Base-by-base conservation (phyloP, 352 stramenopile genomes). In the Pythium plurisporium region DNA sequence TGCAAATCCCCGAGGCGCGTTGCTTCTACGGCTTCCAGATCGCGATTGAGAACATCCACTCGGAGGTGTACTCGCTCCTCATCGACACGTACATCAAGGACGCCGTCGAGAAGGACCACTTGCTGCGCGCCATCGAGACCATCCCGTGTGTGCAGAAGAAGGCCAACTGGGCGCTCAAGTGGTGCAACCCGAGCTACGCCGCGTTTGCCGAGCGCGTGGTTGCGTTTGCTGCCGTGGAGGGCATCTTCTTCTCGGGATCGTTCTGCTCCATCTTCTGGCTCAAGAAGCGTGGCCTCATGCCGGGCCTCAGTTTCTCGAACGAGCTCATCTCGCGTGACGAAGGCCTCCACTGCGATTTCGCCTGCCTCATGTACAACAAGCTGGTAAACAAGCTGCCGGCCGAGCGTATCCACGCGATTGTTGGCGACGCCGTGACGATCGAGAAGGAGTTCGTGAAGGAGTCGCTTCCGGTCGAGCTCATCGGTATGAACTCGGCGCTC, bases 11-110 rank as follows among this genome's bases (percentile, higher is more conserved):
- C 0, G 97, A 99, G 73, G 97, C 97, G 44, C 87, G 96, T 11
- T 99, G 95, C 78, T 99, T 99, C 71, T 99, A 99, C 70, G 96
- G 97, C 40, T 99, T 99, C 72, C 97, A 99, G 83, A 99, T 99
- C 71, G 97, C 97, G 25, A 99, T 99, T 43, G 97, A 99, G 72
- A 99, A 99, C 78, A 99, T 99, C 73, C 97, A 99, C 82, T 97
- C 86, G 45, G 97, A 99, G 74, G 97, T 99, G 15, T 99, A 99
- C 77, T 98, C 88, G 60, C 84, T 99, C 20, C 80, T 99, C n/a
- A 99, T 99, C 71, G 97, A 99, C 74, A 99, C 96, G 23, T 99
- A 99, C 70, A 98, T 99, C 69, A 98, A 98, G 73, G 95, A 99
- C 64, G 19, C 56, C 4, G 43, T 64, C 9, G 94, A 99, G 75